Evolutionary conservation across 1,284 basidiomycete genomes (phyloP).

Genomic region (Ustilago esculenta): DNA sequence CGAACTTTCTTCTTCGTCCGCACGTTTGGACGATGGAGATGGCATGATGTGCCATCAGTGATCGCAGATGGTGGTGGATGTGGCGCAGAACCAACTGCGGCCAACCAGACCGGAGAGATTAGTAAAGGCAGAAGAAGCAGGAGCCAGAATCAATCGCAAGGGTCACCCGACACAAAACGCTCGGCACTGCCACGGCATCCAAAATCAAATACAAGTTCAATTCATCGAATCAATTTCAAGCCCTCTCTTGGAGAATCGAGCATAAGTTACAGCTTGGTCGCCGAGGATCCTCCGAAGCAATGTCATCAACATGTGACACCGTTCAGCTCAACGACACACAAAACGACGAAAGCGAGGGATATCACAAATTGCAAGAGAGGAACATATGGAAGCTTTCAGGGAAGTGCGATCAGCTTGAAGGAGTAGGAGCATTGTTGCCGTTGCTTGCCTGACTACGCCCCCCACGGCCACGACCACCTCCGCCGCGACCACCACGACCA

Average conservation of each 20-base stretch:
- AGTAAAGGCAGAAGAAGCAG: no score
- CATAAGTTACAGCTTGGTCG: conserved; percentile 1
- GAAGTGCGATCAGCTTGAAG: not conserved
- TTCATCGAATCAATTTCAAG: no score
- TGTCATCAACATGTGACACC: not conserved
- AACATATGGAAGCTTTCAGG: no score
- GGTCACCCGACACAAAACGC: no score
- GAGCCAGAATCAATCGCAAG: no score
- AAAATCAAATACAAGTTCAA: no score
- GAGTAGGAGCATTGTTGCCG: not conserved
- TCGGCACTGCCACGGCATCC: conserved; percentile 6
- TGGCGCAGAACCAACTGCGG: no score
- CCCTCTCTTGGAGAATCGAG: no score
- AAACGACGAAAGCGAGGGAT: not conserved
- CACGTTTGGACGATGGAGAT: not conserved
- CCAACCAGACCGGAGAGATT: no score
- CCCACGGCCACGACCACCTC: conserved; percentile 1
- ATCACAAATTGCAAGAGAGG: no score
- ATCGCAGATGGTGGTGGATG: not conserved
- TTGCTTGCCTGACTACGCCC: not conserved
- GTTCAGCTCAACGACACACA: no score
- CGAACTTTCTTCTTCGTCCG: no score
- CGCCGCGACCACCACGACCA: conserved; percentile 9
- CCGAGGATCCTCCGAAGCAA: conserved; percentile 5
- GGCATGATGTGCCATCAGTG: not conserved